Percentiles rank a stretch among this genome's conserved stretches.
phyloP scores from a whole-genome alignment of 2,329 filamentous ascomycete genomes.

The Diaporthe sp. region DNA sequence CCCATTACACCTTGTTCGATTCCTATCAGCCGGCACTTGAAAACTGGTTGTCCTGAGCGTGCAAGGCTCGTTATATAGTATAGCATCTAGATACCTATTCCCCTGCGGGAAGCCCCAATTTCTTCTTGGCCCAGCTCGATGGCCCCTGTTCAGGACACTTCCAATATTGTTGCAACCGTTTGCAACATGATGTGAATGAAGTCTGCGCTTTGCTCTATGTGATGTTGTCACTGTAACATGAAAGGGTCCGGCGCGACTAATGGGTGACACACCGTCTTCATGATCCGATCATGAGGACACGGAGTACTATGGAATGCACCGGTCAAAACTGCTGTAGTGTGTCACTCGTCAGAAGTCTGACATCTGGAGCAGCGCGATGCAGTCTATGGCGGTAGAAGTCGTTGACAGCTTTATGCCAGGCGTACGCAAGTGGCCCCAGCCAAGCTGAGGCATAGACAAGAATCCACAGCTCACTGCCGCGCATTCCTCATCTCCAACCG shows the following conservation, averaged over 20 bases:
- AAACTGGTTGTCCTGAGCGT: constrained; percentile 18
- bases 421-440: not conserved
- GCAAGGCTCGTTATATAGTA: constrained; percentile 26
- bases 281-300: not conserved
- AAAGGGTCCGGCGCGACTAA: not conserved
- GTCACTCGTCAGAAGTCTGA: not conserved
- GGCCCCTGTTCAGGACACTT: not conserved
- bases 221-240: not conserved
- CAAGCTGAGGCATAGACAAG: not conserved
- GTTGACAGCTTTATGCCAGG: not conserved
- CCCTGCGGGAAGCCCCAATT: constrained; percentile 32
- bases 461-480: not conserved
- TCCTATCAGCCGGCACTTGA: constrained; percentile 19
- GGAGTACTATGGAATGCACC: not conserved
- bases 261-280: not conserved
- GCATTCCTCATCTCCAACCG: constrained; percentile 79
- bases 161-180: not conserved
- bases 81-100: constrained; percentile 36
- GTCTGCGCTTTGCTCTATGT: not conserved
- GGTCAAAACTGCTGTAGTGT: not conserved
- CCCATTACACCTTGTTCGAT: constrained; percentile 3
- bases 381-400: not conserved
- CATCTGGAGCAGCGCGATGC: not conserved
- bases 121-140: not conserved
- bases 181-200: not conserved